A percentile compares a stretch with the other conserved stretches of the same genome.
Evolutionary conservation across 2,329 filamentous ascomycete species (phyloP).

Genomic region (Macroventuria anomochaeta): DNA sequence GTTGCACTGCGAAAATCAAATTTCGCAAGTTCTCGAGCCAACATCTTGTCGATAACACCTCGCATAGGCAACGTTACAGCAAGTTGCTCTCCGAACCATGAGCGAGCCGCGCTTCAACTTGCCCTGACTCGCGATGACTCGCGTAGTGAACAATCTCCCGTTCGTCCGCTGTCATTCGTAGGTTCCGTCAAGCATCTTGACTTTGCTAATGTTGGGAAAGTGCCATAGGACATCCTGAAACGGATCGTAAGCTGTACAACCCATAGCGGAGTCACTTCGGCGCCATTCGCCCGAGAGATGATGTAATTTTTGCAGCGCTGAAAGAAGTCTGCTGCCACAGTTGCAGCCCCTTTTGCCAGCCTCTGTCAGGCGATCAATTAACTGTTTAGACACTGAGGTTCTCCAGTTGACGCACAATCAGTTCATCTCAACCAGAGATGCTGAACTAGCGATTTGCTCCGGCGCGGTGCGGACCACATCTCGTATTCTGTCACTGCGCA

Average conservation of each 20-base stretch:
- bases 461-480: not conserved
- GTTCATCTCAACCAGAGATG: not conserved
- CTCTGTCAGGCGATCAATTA: not conserved
- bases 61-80: not conserved
- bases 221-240: not conserved
- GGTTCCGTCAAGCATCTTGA: not conserved
- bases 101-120: not conserved
- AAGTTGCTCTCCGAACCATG: not conserved
- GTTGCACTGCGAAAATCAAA: not conserved
- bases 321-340: not conserved
- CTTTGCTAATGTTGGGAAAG: slow-evolving; percentile 2
- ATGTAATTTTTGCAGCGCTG: not conserved
- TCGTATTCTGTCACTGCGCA: not conserved
- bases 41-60: slow-evolving; percentile 6
- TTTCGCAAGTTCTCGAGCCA: not conserved
- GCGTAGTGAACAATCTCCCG: slow-evolving; percentile 3
- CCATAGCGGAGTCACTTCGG: not conserved
- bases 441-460: not conserved
- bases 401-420: not conserved
- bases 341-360: not conserved
- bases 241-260: not conserved
- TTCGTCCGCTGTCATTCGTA: slow-evolving; percentile 7
- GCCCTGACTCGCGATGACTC: slow-evolving; percentile 7
- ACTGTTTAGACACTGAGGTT: not conserved
- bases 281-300: not conserved